These are phyloP conservation scores for Candida ficus DNA, from an alignment of 805 yeast genomes.

Conservation along the genomic window DNA sequence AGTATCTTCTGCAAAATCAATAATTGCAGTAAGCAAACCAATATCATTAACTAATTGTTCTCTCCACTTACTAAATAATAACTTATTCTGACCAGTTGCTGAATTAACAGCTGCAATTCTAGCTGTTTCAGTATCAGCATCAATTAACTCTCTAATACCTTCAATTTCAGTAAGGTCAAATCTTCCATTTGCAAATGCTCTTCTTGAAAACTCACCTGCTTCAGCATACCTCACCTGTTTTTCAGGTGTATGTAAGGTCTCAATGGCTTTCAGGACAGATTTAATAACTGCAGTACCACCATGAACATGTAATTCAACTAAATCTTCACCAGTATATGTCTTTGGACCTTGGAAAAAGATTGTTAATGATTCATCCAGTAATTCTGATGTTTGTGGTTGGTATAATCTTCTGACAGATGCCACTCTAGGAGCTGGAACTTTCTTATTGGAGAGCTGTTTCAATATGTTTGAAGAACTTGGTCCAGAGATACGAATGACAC, in stretches of 20 bases:
- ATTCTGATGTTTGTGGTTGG: conserved; percentile 28
- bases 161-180: conserved; percentile 87
- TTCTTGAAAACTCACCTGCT: conserved; percentile 84
- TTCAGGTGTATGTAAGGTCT: conserved; percentile 41
- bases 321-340: conserved; percentile 90
- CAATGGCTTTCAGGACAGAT: conserved; percentile 62
- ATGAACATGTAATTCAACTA: conserved; percentile 85
- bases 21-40: conserved; percentile 78
- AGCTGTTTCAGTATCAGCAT: conserved; percentile 91
- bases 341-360: conserved; percentile 66
- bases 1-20: conserved; percentile 94
- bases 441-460: conserved; percentile 30
- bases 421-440: conserved; percentile 41
- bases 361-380: conserved; percentile 76
- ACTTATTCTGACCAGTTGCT: conserved; percentile 62
- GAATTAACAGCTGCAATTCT: conserved; percentile 69
- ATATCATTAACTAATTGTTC: conserved; percentile 53
- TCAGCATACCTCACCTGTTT: conserved; percentile 72
- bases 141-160: conserved; percentile 82
- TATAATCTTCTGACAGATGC: conserved; percentile 59
- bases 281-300: conserved; percentile 86
- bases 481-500: conserved; percentile 81
- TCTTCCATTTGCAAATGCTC: conserved; percentile 82
- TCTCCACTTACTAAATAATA: conserved; percentile 63
- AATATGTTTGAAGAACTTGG: conserved; percentile 41